Conservation (phyloP, 139 green algal genomes). For the Chlorella sp. region DNA sequence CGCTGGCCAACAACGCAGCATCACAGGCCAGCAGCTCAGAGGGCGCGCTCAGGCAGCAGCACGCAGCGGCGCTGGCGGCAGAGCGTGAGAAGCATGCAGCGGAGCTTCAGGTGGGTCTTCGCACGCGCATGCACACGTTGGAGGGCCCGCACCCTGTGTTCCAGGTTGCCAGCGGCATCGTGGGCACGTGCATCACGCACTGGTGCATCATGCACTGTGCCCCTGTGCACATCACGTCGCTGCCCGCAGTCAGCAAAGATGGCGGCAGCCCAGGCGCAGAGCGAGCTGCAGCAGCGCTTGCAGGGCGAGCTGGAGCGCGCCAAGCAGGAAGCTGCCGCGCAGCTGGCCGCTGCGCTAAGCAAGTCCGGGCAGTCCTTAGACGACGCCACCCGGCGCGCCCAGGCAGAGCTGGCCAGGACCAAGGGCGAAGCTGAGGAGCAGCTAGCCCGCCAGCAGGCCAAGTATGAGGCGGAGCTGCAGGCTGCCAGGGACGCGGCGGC, state of each 20-base stretch:
- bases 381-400: background rate
- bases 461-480: background rate
- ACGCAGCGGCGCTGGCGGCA: slow-evolving; percentile 1
- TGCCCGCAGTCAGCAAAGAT: no score
- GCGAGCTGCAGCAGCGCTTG: slow-evolving; percentile 2
- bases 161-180: no score
- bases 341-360: background rate
- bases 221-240: no score
- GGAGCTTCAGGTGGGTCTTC: background rate
- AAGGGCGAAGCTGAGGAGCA: background rate
- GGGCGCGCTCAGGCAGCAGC: background rate
- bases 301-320: background rate
- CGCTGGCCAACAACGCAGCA: background rate
- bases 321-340: background rate
- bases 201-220: no score
- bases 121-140: no score
- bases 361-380: background rate
- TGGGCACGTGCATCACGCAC: no score
- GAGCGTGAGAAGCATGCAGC: slow-evolving; percentile 4
- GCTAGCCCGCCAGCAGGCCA: background rate
- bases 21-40: background rate
- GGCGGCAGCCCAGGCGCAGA: no score
- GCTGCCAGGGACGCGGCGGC: background rate
- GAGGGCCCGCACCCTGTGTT: no score
- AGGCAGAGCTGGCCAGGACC: background rate